Evolutionary conservation across 129 eudicot genomes (phyloP).

Genomic region (Chrysanthemum seticuspe): DNA sequence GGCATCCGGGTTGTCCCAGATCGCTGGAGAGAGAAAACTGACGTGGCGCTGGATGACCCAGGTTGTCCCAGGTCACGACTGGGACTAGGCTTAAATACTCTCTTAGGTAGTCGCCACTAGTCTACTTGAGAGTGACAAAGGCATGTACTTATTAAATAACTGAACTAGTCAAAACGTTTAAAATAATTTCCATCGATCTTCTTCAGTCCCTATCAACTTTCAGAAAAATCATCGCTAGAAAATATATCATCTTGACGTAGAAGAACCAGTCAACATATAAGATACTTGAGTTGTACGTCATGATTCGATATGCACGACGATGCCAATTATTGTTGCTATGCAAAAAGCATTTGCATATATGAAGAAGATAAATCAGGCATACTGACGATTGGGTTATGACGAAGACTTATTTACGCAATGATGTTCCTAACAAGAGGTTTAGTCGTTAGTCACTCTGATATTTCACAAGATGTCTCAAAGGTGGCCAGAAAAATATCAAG

Average conservation of each 20-base stretch:
- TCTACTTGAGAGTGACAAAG: not conserved
- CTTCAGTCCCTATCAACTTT: not conserved
- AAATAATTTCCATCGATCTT: not conserved
- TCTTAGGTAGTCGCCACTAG: too few species aligned
- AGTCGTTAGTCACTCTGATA: too few species aligned
- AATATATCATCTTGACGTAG: not conserved
- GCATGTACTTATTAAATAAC: not conserved
- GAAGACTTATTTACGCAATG: not conserved
- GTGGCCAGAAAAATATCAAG: too few species aligned
- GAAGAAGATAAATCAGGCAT: not conserved
- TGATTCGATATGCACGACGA: not conserved
- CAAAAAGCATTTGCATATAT: not conserved
- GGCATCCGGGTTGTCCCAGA: too few species aligned
- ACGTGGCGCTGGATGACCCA: too few species aligned
- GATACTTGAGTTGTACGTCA: not conserved
- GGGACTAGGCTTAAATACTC: too few species aligned
- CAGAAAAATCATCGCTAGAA: not conserved
- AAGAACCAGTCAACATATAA: conserved; percentile 4
- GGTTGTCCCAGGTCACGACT: too few species aligned
- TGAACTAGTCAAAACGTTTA: conserved; percentile 8
- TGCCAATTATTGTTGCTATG: not conserved
- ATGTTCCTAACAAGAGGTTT: too few species aligned
- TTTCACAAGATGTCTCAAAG: too few species aligned
- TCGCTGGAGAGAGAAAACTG: too few species aligned
- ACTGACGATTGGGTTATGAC: not conserved